Conservation (phyloP, 805 yeast species). For the Ogataea chonburiensis region DNA sequence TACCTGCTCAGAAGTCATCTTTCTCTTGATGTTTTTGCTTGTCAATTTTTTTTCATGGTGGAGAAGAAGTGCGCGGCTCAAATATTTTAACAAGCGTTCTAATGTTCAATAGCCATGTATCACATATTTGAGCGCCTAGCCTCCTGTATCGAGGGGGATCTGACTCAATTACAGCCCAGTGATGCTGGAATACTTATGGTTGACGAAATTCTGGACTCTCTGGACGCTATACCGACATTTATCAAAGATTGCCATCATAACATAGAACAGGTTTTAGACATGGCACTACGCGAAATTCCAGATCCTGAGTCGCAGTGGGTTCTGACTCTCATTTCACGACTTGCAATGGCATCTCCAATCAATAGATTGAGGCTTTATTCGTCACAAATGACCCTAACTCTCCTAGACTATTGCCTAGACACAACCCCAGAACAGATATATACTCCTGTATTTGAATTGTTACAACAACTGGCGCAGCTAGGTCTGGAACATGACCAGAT, state of each 20-base stretch:
- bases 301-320: conserved; percentile 11
- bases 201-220: conserved; percentile 3
- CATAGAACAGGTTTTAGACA: conserved; percentile 6
- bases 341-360: conserved; percentile 21
- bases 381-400: conserved; percentile 7
- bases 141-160: conserved; percentile 1
- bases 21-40: conserved; percentile 4
- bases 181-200: too few species aligned
- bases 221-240: conserved; percentile 3
- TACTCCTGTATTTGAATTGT: conserved; percentile 7
- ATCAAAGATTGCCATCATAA: neutral
- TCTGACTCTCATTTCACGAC: conserved; percentile 16
- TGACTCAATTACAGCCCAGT: too few species aligned
- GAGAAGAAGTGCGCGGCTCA: conserved; percentile 15
- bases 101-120: conserved; percentile 1
- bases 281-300: neutral
- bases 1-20: conserved; percentile 3
- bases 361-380: conserved; percentile 23
- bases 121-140: conserved; percentile 1
- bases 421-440: too few species aligned
- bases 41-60: conserved; percentile 10
- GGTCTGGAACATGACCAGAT: conserved; percentile 20
- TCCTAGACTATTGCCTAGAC: conserved; percentile 10
- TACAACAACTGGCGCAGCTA: conserved; percentile 16
- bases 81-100: conserved; percentile 4